phyloP scores from a whole-genome alignment of 164 flowering plant genomes.

The Liriodendron chinense region DNA sequence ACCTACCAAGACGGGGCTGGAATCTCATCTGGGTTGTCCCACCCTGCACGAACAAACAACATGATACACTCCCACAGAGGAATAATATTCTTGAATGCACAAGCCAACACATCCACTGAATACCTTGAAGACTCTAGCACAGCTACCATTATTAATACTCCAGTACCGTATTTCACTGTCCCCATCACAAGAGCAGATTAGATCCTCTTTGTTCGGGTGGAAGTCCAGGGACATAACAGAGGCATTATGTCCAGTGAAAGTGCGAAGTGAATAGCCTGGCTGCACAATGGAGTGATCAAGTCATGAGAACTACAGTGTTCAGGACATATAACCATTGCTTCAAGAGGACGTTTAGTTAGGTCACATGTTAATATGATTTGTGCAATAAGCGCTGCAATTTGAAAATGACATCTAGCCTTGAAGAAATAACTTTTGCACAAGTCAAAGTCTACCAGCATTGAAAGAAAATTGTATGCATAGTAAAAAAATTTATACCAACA shows the following conservation, averaged over 20 bases:
- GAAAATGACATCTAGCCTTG: neutral
- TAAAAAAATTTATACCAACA: too few relatives aligned
- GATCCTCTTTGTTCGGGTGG: conserved; percentile 73
- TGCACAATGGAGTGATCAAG: conserved; percentile 26
- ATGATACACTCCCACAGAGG: neutral
- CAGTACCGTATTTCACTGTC: conserved; percentile 75
- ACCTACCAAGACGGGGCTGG: conserved; percentile 64
- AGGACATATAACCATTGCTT: conserved; percentile 5
- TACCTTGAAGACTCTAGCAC: conserved; percentile 65
- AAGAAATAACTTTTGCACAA: too few relatives aligned
- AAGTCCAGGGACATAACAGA: conserved; percentile 73
- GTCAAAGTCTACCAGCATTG: too few relatives aligned
- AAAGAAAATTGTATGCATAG: too few relatives aligned
- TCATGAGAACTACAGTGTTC: neutral
- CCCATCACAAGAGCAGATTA: conserved; percentile 74
- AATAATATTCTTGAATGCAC: neutral
- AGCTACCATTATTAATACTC: conserved; percentile 74
- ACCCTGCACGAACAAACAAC: conserved; percentile 35
- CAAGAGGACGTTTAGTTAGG: neutral
- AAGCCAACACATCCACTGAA: neutral
- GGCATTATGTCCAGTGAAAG: conserved; percentile 64
- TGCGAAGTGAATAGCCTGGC: conserved; percentile 70
- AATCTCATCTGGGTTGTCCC: conserved; percentile 62
- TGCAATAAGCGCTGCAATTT: neutral
- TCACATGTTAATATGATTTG: neutral